phyloP scores from a whole-genome alignment of 1,284 basidiomycete species.

The Vanrija sp. region DNA sequence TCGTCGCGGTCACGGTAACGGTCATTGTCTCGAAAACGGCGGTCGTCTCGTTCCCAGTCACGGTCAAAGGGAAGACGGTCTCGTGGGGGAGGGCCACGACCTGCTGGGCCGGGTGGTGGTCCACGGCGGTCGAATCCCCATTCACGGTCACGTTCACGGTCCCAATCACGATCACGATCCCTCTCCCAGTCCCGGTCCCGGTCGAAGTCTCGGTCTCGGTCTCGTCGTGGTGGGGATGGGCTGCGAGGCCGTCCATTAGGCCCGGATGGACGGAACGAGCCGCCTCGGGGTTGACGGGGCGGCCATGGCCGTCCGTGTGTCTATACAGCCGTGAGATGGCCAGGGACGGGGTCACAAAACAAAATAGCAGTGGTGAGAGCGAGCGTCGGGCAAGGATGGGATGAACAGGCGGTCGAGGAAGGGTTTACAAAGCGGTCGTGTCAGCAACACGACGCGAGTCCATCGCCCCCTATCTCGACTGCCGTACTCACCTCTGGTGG shows the following conservation, averaged over 20 bases:
- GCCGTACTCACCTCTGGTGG: conserved; percentile 9
- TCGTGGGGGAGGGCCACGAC: not conserved
- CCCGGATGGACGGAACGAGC: conserved; percentile 10
- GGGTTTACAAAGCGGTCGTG: too few species aligned
- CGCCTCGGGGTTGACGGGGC: conserved; percentile 1
- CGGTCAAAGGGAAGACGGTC: conserved; percentile 2
- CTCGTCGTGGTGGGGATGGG: conserved; percentile 13
- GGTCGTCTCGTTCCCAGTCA: conserved; percentile 12
- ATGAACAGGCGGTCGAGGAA: not conserved
- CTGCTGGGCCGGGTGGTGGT: too few species aligned
- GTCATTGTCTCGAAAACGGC: conserved; percentile 8
- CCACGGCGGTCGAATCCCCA: conserved; percentile 5
- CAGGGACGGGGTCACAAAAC: not conserved
- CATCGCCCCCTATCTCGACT: not conserved
- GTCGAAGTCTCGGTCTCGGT: conserved; percentile 4
- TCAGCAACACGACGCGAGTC: too few species aligned
- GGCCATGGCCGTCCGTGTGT: conserved; percentile 8
- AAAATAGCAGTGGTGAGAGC: not conserved
- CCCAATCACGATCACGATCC: not conserved
- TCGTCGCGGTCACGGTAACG: conserved; percentile 4
- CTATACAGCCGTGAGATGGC: not conserved
- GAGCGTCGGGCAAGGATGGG: not conserved
- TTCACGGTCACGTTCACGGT: conserved; percentile 6
- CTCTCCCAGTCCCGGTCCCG: conserved; percentile 1
- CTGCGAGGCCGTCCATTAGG: conserved; percentile 12